Base-by-base conservation (phyloP, 2,329 filamentous ascomycete genomes). In the Paracoccidioides brasiliensis region DNA sequence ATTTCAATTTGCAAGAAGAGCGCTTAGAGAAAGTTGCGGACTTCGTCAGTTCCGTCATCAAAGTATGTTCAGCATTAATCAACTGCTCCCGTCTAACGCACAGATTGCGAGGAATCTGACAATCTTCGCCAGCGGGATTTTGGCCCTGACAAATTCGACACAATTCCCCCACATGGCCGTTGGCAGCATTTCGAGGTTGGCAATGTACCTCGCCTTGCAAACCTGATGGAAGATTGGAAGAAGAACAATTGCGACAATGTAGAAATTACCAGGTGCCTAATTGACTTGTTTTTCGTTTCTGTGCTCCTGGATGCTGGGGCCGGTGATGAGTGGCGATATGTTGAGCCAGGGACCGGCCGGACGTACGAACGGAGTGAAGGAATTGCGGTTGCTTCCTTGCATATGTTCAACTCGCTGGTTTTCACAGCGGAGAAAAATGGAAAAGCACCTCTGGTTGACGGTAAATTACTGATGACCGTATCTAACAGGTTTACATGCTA, bases 141-240 rank as follows among this genome's bases (percentile, higher is more conserved):
- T 57, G 76, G 76, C 0, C 76, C 76, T 0, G 70, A 76, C 57
- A 69, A 65, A 15, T 76, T 67, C 59, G 56, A 73, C 51, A 63
- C 68, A 0, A 81, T 81, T 52, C 78, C 78, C 0, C 76, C 78
- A 8, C 78, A 81, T 58, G 80, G 72, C 5, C 74, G 80, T 44
- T 83, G 80, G 77, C 80, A 83, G 63, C 80, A 83, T 66, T 83
- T 83, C 58, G 76, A 81, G 14, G 75, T 81, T 38, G 80, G 80
- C 10, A 72, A 72, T n/a, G 67, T 78, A 15, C 68, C 74, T 38
- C 77, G 80, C 38, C 65, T 81, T 6, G 64, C 68, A 4, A 62
- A 68, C 3, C 61, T 79, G 2, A 64, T 78, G 3, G 61, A 70
- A 28, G 61, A 69, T 42, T 79, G 78, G 78, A 65, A 74, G 2